A percentile compares a stretch with the other conserved stretches of the same genome.
Conservation (phyloP, 495 filamentous ascomycete species). For the Penicillium taxi region DNA sequence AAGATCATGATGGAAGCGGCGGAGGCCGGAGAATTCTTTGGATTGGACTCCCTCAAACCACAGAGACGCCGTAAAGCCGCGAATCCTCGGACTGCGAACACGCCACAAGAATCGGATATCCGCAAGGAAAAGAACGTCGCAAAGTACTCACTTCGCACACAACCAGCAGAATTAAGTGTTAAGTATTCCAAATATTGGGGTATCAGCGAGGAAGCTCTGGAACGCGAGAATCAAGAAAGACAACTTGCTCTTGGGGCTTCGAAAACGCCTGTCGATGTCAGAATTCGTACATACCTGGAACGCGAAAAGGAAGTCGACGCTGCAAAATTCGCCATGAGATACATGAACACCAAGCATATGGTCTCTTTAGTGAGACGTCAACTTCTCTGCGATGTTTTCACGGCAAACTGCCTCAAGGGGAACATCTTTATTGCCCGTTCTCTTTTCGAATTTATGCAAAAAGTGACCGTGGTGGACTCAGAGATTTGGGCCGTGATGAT, state of each 20-base stretch:
- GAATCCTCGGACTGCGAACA: not conserved
- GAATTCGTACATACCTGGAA: constrained; percentile 12
- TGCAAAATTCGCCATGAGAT: constrained; percentile 31
- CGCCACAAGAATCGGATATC: not conserved
- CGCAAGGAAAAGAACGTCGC: not conserved
- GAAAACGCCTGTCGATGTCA: constrained; percentile 7
- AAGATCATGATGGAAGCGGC: constrained; percentile 37
- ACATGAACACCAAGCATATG: constrained; percentile 3
- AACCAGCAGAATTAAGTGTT: too few species aligned
- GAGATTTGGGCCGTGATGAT: constrained; percentile 36
- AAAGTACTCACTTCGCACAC: too few species aligned
- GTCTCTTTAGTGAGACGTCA: constrained; percentile 27
- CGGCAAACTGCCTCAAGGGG: constrained; percentile 30
- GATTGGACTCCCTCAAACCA: constrained; percentile 29
- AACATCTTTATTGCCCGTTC: constrained; percentile 35
- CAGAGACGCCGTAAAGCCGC: not conserved
- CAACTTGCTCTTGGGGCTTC: constrained; percentile 3
- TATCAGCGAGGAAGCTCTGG: too few species aligned
- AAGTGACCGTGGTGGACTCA: constrained; percentile 24
- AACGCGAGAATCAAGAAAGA: constrained; percentile 8
- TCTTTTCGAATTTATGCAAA: constrained; percentile 32
- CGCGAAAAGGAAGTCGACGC: constrained; percentile 28
- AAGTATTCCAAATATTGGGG: too few species aligned
- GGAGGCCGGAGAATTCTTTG: constrained; percentile 36
- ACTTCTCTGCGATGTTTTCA: constrained; percentile 26